A percentile compares a stretch with the other conserved stretches of the same genome.
These are phyloP conservation scores for Thraustochytrium sp. DNA, from an alignment of 352 stramenopile species.

Conservation along the genomic window DNA sequence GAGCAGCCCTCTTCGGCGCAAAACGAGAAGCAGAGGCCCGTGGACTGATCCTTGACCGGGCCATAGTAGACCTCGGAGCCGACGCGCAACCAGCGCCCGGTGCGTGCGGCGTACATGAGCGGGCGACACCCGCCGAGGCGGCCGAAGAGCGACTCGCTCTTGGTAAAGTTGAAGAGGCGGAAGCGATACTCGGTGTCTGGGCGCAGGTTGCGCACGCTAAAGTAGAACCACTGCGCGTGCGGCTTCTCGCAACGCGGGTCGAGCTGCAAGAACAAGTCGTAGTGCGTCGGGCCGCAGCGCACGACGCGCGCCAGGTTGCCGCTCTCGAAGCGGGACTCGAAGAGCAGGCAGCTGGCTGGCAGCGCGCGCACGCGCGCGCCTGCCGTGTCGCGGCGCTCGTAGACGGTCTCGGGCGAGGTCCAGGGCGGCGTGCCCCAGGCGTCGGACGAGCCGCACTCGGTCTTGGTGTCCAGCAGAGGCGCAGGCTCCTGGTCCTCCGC, in stretches of 20 bases:
- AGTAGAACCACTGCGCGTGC: slow-evolving; percentile 85
- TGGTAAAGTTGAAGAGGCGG: slow-evolving; percentile 13
- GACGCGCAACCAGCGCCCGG: neutral
- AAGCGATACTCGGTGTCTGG: slow-evolving; percentile 13
- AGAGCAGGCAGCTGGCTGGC: slow-evolving; percentile 58
- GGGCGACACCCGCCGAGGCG: neutral
- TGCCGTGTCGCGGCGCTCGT: neutral
- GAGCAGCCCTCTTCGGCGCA: neutral
- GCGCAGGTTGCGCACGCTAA: slow-evolving; percentile 67
- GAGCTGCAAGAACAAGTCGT: slow-evolving; percentile 75
- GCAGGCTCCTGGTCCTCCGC: no score
- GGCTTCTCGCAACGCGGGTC: slow-evolving; percentile 64
- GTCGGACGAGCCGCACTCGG: neutral
- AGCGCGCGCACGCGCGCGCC: neutral
- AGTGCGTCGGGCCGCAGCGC: slow-evolving; percentile 71
- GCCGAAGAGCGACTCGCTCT: slow-evolving; percentile 22
- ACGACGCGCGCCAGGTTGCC: slow-evolving; percentile 77
- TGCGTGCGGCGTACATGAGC: slow-evolving; percentile 9
- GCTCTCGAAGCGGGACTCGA: slow-evolving; percentile 84
- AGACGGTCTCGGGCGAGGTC: neutral
- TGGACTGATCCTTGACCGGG: neutral
- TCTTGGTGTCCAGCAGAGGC: neutral
- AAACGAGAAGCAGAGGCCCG: slow-evolving; percentile 12
- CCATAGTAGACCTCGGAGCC: slow-evolving; percentile 30
- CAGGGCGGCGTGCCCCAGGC: neutral